phyloP scores from a whole-genome alignment of 164 flowering plant species.

The Aristolochia contorta region DNA sequence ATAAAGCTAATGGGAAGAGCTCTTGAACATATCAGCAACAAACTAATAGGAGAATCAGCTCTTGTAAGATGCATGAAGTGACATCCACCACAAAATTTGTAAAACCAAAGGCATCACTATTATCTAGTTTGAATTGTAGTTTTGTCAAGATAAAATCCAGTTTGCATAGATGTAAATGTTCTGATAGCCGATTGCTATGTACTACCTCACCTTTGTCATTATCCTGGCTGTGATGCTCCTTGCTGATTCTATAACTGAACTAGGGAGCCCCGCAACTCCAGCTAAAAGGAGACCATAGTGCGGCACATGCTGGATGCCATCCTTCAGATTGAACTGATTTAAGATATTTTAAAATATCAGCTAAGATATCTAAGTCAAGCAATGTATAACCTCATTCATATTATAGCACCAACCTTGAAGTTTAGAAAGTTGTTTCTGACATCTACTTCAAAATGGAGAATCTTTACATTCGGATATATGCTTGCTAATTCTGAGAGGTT shows the following conservation, averaged over 20 bases:
- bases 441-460: slow-evolving; percentile 79
- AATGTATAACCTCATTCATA: neutral
- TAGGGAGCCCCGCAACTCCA: slow-evolving; percentile 87
- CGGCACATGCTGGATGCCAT: slow-evolving; percentile 67
- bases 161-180: no score
- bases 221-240: slow-evolving; percentile 63
- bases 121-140: no score
- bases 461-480: slow-evolving; percentile 86
- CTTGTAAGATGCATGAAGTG: no score
- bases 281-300: slow-evolving; percentile 92
- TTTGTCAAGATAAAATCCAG: neutral
- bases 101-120: no score
- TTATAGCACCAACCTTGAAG: slow-evolving; percentile 55
- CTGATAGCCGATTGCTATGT: neutral
- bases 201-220: slow-evolving; percentile 15
- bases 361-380: neutral
- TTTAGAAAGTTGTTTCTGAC: slow-evolving; percentile 64
- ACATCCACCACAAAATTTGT: no score
- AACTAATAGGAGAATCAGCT: no score
- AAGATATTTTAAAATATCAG: slow-evolving; percentile 1
- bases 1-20: no score
- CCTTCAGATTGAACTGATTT: slow-evolving; percentile 71
- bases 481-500: slow-evolving; percentile 73
- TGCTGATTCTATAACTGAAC: slow-evolving; percentile 69
- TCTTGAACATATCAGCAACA: no score